A percentile compares a stretch with the other conserved stretches of the same genome.
Conservation (phyloP, 305 asterid genomes). For the Plantago lanceolata region DNA sequence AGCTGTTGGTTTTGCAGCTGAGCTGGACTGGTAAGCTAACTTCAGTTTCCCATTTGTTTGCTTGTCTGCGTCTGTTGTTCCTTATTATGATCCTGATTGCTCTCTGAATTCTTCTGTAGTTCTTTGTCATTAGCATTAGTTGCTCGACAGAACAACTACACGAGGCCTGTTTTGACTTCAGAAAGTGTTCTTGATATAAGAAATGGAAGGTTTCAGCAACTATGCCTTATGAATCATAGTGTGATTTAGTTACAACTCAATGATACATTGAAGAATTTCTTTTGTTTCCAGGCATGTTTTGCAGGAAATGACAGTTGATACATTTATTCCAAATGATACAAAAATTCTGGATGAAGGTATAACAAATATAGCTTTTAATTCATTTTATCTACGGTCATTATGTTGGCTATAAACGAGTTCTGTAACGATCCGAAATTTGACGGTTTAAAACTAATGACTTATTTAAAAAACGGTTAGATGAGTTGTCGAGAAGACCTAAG, state of each 20-base stretch:
- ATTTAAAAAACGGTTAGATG: no score
- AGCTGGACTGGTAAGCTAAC: conserved; percentile 83
- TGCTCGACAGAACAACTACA: conserved; percentile 92
- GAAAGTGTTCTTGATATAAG: conserved; percentile 70
- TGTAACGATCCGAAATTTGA: no score
- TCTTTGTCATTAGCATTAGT: conserved; percentile 73
- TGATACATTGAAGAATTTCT: conserved; percentile 18
- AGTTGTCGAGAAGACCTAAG: no score
- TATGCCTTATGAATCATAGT: conserved; percentile 21
- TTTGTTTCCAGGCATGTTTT: conserved; percentile 67
- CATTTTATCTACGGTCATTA: conserved; percentile 22
- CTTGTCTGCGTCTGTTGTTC: conserved; percentile 13
- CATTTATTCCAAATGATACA: conserved; percentile 90
- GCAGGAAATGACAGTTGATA: conserved; percentile 94
- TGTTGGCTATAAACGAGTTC: conserved; percentile 26
- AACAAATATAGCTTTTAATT: conserved; percentile 18
- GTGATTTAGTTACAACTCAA: conserved; percentile 11
- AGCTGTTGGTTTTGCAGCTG: conserved; percentile 77
- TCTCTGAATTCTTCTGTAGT: conserved; percentile 38
- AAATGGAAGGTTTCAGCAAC: conserved; percentile 77
- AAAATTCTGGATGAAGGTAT: conserved; percentile 73
- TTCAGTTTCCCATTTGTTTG: conserved; percentile 22
- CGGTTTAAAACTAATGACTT: no score
- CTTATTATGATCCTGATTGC: conserved; percentile 29
- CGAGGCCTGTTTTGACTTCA: conserved; percentile 80